Base-by-base conservation (phyloP, 768 basidiomycete species). In the Mycena polygramma region DNA sequence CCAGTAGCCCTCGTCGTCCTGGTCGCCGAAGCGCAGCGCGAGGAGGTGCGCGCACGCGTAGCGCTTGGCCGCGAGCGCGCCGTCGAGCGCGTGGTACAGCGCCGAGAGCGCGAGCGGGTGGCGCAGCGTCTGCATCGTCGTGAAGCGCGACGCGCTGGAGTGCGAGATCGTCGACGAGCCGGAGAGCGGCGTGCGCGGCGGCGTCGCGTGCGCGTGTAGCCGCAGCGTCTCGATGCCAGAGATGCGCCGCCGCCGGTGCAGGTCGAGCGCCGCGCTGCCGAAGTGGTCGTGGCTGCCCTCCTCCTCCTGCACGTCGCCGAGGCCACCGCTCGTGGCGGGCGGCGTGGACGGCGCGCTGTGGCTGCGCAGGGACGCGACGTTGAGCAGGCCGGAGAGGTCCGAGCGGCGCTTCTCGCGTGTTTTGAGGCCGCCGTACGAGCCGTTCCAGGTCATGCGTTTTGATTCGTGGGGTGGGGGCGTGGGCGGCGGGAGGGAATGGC, bases 11-110 rank as follows among this genome's bases (percentile, higher is more conserved):
- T 91, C 90, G 71, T 93, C 92, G 41, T 91, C 92, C 57, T 88
- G 89, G 54, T 91, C 90, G 51, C 72, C 76, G 76, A 96, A 96
- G 2, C 94, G 86, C 57, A 96, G 78, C 6, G 94, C 94, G 4
- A 96, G 84, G 5, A 96, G 83, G 77, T 96, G 93, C 2, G 94
- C 87, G 66, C 92, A 93, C 0, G 94, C 87, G 75, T 93, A 94
- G 17, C 94, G 88, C 72, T 91, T 93, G 20, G 93, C 88, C 4
- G 90, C 85, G 17, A 94, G 72, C 0, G 93, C 90, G n/a, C 84
- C 85, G 65, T 92, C 90, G 6, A 95, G 80, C 4, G 90, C 84
- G 20, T 86, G 82, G 41, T 86, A 85, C 13, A 95, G 80, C 0
- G 92, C 86, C 19, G 89, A 88, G 7, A 92, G 81, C 7, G 92